Conservation (phyloP, 306 rosid species). For the Ziziphus jujuba region DNA sequence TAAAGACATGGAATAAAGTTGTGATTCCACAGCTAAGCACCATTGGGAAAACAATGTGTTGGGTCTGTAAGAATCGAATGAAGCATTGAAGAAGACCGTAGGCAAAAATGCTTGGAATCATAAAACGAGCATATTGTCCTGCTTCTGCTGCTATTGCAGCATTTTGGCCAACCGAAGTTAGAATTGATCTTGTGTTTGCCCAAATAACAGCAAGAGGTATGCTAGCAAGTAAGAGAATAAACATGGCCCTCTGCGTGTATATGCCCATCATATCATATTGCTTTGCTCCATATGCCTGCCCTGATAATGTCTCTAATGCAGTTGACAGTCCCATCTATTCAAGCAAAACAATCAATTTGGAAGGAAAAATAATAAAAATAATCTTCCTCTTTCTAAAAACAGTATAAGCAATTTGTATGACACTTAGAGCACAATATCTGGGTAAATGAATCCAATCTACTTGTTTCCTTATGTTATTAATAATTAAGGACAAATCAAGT, state of each 20-base stretch:
- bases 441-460: too few species aligned
- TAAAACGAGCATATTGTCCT: conserved; percentile 46
- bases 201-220: too few species aligned
- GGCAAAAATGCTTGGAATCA: conserved; percentile 67
- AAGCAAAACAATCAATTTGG: neutral
- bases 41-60: conserved; percentile 72
- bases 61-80: conserved; percentile 58
- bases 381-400: too few species aligned
- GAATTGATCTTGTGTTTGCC: conserved; percentile 45
- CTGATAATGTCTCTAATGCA: conserved; percentile 75
- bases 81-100: conserved; percentile 59
- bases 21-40: conserved; percentile 48
- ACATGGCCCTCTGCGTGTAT: too few species aligned
- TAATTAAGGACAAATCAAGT: too few species aligned
- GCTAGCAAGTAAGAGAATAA: too few species aligned
- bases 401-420: neutral
- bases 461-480: too few species aligned
- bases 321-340: conserved; percentile 70
- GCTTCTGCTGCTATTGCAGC: conserved; percentile 47
- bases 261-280: conserved; percentile 49
- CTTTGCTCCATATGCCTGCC: conserved; percentile 78
- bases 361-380: too few species aligned
- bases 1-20: conserved; percentile 36
- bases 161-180: conserved; percentile 54
- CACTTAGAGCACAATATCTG: too few species aligned